A percentile compares a stretch with the other conserved stretches of the same genome.
Evolutionary conservation across 495 filamentous ascomycete species (phyloP).

Genomic region (Xylaria palmicola): DNA sequence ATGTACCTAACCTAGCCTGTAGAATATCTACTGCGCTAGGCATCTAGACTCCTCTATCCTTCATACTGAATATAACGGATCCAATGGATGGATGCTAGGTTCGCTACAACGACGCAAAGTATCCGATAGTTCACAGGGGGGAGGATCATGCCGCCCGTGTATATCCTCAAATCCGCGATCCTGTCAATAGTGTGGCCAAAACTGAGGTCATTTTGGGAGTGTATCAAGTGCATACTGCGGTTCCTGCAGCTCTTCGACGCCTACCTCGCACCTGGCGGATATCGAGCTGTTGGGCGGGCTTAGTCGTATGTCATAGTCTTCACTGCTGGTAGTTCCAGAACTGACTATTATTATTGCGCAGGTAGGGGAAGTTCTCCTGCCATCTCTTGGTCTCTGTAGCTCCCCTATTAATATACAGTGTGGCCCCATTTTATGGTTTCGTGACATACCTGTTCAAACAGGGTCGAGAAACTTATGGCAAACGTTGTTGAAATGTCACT

Average conservation of each 20-base stretch:
- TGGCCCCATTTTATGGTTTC: too few species aligned
- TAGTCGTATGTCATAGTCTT: too few species aligned
- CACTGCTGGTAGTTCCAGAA: too few species aligned
- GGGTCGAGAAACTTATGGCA: background rate
- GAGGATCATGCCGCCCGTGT: slow-evolving; percentile 9
- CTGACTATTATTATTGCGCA: too few species aligned
- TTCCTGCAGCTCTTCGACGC: slow-evolving; percentile 6
- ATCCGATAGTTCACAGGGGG: slow-evolving; percentile 8
- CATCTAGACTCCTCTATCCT: too few species aligned
- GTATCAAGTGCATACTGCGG: slow-evolving; percentile 8
- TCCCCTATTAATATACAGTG: too few species aligned
- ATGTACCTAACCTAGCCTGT: too few species aligned
- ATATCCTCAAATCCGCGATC: slow-evolving; percentile 4
- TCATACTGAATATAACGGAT: too few species aligned
- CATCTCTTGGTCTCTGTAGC: too few species aligned
- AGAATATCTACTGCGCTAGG: too few species aligned
- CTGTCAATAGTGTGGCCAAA: slow-evolving; percentile 3
- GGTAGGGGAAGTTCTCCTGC: too few species aligned
- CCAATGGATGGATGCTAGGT: too few species aligned
- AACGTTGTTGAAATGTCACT: background rate
- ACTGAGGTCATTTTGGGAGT: slow-evolving; percentile 2
- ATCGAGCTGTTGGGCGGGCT: background rate
- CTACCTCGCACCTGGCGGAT: slow-evolving; percentile 4
- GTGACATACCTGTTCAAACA: background rate
- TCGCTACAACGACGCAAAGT: slow-evolving; percentile 8